phyloP scores from a whole-genome alignment of 768 basidiomycete genomes.

The Kwoniella bestiolae region DNA sequence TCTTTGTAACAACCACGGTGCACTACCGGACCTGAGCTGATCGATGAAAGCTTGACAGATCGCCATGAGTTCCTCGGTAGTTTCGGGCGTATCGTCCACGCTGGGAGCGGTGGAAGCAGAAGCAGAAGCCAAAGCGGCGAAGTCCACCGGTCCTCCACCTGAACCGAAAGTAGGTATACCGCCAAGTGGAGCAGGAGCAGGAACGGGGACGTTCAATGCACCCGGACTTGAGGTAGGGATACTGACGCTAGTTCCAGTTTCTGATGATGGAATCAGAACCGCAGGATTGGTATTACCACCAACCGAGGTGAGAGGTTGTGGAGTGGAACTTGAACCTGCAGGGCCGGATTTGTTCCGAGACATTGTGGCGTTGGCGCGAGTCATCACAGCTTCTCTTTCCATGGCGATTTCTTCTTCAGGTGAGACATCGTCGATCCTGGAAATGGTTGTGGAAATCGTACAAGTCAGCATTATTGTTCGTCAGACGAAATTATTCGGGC shows the following conservation, averaged over 20 bases:
- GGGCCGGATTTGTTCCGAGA: constrained; percentile 5
- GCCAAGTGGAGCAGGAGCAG: background rate
- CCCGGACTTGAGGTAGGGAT: too few relatives aligned
- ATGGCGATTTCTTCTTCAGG: constrained; percentile 59
- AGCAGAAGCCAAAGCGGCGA: constrained; percentile 19
- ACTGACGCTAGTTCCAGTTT: too few relatives aligned
- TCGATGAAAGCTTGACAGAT: constrained; percentile 68
- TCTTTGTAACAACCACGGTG: constrained; percentile 92
- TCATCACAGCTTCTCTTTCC: constrained; percentile 50
- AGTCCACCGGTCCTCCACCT: constrained; percentile 12
- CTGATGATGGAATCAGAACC: background rate
- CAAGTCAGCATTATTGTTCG: background rate
- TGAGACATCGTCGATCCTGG: constrained; percentile 60
- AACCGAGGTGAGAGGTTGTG: background rate
- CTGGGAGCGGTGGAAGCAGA: constrained; percentile 6
- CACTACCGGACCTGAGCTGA: constrained; percentile 69
- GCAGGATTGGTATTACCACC: constrained; percentile 2
- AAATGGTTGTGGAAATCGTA: background rate
- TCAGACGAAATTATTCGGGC: background rate
- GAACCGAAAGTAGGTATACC: background rate
- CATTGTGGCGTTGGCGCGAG: constrained; percentile 18
- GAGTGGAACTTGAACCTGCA: constrained; percentile 2
- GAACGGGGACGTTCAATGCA: too few relatives aligned
- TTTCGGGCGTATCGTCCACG: constrained; percentile 45
- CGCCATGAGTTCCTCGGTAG: constrained; percentile 66